phyloP scores from a whole-genome alignment of 352 stramenopile species.

The Phytophthora tentaculata region DNA sequence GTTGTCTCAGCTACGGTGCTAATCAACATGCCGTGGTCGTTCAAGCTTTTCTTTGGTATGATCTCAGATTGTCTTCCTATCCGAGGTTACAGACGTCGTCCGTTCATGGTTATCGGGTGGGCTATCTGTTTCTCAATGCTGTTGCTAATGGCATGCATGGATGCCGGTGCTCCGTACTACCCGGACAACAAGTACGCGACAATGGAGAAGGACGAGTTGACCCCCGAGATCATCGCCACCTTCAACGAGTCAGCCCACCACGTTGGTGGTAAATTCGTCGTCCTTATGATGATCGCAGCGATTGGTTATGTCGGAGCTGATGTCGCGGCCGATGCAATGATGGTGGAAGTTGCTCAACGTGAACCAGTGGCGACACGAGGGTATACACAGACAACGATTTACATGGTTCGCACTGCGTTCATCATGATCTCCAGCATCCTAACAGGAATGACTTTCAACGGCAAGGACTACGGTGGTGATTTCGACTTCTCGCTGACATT shows the following conservation, averaged over 20 bases:
- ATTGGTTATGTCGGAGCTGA: slow-evolving; percentile 53
- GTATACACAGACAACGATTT: slow-evolving; percentile 43
- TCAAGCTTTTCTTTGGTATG: slow-evolving; percentile 66
- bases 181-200: slow-evolving; percentile 27
- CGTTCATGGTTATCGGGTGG: slow-evolving; percentile 70
- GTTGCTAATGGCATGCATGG: slow-evolving; percentile 47
- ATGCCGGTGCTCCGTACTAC: slow-evolving; percentile 55
- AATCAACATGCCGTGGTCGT: slow-evolving; percentile 58
- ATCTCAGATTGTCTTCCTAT: slow-evolving; percentile 60
- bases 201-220: slow-evolving; percentile 29
- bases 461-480: slow-evolving; percentile 52
- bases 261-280: slow-evolving; percentile 47
- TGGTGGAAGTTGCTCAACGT: slow-evolving; percentile 50
- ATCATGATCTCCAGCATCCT: slow-evolving; percentile 46
- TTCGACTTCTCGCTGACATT: slow-evolving; percentile 59
- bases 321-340: slow-evolving; percentile 49
- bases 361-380: slow-evolving; percentile 40
- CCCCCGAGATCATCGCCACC: slow-evolving; percentile 28
- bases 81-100: slow-evolving; percentile 54
- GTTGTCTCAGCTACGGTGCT: slow-evolving; percentile 45
- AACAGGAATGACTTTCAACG: slow-evolving; percentile 55
- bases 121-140: slow-evolving; percentile 48
- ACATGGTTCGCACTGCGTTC: slow-evolving; percentile 49
- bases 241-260: slow-evolving; percentile 42
- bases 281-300: slow-evolving; percentile 57